Conservation (phyloP, 73 alveolate genomes). For the Paramecium sexaurelia region DNA sequence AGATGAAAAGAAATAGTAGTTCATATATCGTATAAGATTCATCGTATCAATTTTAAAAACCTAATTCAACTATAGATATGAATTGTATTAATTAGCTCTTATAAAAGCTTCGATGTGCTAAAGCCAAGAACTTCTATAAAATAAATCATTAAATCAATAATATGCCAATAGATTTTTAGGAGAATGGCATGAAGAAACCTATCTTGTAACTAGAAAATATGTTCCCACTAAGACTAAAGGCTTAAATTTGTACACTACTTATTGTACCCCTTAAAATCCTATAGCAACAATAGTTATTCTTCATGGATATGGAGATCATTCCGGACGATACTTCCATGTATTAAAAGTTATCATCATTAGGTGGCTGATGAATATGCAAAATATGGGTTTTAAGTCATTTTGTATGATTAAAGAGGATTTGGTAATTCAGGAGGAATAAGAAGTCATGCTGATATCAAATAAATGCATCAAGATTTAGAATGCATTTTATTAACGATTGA, state of each 20-base stretch:
- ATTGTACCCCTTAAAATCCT: constrained; percentile 11
- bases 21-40: not conserved
- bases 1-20: not conserved
- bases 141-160: not conserved
- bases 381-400: not conserved
- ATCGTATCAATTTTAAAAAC: not conserved
- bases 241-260: not conserved
- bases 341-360: not conserved
- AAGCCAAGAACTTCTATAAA: not conserved
- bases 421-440: constrained; percentile 49
- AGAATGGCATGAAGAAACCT: constrained; percentile 5
- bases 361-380: constrained; percentile 39
- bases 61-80: not conserved
- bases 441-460: not conserved
- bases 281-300: constrained; percentile 16
- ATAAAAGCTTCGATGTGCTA: not conserved
- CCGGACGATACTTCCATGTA: constrained; percentile 55
- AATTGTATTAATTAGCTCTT: not conserved
- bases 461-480: constrained; percentile 44
- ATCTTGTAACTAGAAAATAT: constrained; percentile 16
- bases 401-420: constrained; percentile 57
- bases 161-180: constrained; percentile 44
- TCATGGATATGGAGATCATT: constrained; percentile 57
- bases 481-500: not conserved
- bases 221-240: not conserved